Percentiles rank a stretch among this genome's conserved stretches.
Conservation (phyloP, 2,329 filamentous ascomycete species). For the Fusarium sp. region DNA sequence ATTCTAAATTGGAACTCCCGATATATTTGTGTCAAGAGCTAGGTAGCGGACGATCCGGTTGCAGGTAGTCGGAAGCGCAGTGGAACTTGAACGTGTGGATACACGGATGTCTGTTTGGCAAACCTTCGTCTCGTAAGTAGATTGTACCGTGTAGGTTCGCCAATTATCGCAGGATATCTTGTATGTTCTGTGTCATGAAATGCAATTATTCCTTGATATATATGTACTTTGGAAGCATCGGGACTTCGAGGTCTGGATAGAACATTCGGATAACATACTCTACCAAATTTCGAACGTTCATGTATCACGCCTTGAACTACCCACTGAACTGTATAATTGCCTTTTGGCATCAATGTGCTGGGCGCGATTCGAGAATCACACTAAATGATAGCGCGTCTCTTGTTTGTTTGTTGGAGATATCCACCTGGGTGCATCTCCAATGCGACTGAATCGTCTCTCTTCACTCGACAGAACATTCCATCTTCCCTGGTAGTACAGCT, state of each 20-base stretch:
- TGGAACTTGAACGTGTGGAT: not conserved
- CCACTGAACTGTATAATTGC: not conserved
- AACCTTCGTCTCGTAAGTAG: not conserved
- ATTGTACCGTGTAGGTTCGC: fast-evolving
- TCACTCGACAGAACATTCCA: fast-evolving
- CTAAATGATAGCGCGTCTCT: fast-evolving
- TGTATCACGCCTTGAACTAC: not conserved
- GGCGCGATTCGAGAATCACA: not conserved
- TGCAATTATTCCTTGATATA: fast-evolving
- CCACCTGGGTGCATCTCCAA: not conserved
- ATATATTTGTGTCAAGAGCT: not conserved
- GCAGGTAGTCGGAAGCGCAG: fast-evolving
- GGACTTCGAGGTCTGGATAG: too few relatives aligned
- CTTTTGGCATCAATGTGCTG: not conserved
- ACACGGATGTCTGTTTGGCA: fast-evolving
- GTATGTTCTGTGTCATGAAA: too few relatives aligned
- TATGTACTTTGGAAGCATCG: fast-evolving
- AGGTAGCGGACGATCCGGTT: fast-evolving
- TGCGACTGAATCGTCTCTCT: fast-evolving
- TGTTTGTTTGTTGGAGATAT: not conserved
- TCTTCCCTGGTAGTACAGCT: fast-evolving
- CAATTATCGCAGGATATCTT: fast-evolving
- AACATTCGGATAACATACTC: fast-evolving
- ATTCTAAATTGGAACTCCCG: fast-evolving
- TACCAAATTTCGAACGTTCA: not conserved